These are phyloP conservation scores for Saccharomycopsis selenospora DNA, from an alignment of 805 yeast species.

Conservation along the genomic window DNA sequence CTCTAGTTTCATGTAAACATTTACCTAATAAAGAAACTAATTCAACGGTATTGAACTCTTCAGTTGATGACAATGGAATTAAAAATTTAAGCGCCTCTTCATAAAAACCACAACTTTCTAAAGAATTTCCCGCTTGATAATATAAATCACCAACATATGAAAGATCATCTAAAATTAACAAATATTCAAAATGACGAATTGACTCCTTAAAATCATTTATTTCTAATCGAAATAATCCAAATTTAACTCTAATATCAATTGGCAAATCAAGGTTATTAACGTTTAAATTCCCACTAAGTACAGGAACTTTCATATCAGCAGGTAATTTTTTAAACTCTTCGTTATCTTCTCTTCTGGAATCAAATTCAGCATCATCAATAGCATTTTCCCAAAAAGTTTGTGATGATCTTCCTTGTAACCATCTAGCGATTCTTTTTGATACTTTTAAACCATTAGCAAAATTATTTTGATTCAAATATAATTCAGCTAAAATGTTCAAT, in stretches of 20 bases:
- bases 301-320: conserved; percentile 28
- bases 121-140: conserved; percentile 65
- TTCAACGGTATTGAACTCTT: conserved; percentile 45
- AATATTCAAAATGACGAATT: conserved; percentile 51
- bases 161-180: conserved; percentile 48
- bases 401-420: conserved; percentile 45
- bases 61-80: conserved; percentile 46
- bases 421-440: conserved; percentile 67
- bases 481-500: conserved; percentile 73
- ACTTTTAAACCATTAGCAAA: conserved; percentile 57
- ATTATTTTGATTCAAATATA: conserved; percentile 62
- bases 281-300: background rate
- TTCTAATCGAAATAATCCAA: conserved; percentile 68
- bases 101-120: conserved; percentile 61
- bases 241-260: conserved; percentile 76
- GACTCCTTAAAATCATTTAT: conserved; percentile 65
- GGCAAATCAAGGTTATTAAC: conserved; percentile 49
- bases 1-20: conserved; percentile 69
- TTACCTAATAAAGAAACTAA: conserved; percentile 52
- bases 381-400: conserved; percentile 40
- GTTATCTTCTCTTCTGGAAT: conserved; percentile 52
- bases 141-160: conserved; percentile 65
- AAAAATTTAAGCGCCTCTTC: conserved; percentile 72
- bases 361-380: conserved; percentile 71
- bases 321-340: conserved; percentile 37